Conservation (phyloP, 2,329 filamentous ascomycete genomes). For the Cladosporium sp. region DNA sequence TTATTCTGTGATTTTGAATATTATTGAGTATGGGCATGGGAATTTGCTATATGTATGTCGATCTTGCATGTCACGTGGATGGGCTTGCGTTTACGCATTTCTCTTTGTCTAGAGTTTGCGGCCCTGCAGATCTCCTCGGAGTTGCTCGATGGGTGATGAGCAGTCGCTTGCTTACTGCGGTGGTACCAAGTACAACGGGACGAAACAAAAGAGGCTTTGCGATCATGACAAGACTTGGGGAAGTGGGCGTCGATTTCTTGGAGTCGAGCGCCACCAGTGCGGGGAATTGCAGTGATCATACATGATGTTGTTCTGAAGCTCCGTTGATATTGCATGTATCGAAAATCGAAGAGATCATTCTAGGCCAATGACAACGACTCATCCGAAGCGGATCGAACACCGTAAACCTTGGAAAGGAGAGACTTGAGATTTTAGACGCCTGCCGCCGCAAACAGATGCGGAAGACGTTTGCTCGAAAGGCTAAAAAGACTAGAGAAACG, state of each 20-base stretch:
- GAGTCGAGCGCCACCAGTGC: slow-evolving; percentile 3
- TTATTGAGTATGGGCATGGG: no score
- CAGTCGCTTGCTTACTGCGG: not conserved
- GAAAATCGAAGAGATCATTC: not conserved
- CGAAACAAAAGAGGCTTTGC: not conserved
- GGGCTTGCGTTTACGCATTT: not conserved
- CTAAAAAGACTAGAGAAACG: no score
- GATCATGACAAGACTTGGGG: no score
- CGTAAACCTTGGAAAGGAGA: not conserved
- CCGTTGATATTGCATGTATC: not conserved
- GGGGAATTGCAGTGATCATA: slow-evolving; percentile 1
- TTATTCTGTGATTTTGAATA: no score
- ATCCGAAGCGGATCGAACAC: not conserved
- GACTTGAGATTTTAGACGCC: no score
- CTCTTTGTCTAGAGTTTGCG: not conserved
- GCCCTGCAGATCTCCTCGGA: slow-evolving; percentile 1
- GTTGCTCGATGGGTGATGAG: slow-evolving; percentile 8
- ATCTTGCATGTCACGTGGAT: no score
- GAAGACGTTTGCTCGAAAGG: no score
- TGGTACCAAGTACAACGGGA: not conserved
- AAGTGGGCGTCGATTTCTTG: not conserved
- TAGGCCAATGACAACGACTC: not conserved
- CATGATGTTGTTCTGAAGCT: not conserved
- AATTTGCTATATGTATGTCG: no score
- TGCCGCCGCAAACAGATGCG: no score